phyloP scores from a whole-genome alignment of 306 rosid species.

The Clitoria ternatea region DNA sequence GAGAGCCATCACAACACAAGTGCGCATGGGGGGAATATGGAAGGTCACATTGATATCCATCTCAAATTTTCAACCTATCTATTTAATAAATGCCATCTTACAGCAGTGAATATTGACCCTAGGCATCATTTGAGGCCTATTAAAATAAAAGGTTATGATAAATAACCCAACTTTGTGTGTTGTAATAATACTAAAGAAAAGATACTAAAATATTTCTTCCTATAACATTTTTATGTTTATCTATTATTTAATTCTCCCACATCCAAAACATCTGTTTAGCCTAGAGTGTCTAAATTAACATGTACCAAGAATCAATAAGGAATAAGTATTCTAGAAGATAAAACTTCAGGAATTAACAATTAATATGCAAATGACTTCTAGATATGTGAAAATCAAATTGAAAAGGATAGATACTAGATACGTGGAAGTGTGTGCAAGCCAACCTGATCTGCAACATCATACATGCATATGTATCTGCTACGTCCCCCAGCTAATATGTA shows the following conservation, averaged over 20 bases:
- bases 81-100: background rate
- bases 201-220: background rate
- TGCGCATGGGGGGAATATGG: background rate
- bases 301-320: background rate
- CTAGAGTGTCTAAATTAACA: background rate
- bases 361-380: background rate
- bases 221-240: background rate
- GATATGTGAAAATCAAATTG: conserved; percentile 13
- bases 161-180: too few relatives aligned
- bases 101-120: background rate
- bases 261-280: background rate
- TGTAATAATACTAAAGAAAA: background rate
- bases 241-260: conserved; percentile 14
- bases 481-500: conserved; percentile 84
- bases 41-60: background rate
- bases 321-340: background rate
- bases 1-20: background rate
- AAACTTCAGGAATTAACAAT: background rate
- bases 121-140: background rate
- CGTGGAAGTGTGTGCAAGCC: conserved; percentile 29
- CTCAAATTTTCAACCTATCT: background rate
- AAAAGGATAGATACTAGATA: too few relatives aligned
- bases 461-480: conserved; percentile 94
- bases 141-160: background rate
- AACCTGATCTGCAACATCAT: conserved; percentile 95